A percentile compares a stretch with the other conserved stretches of the same genome.
These are phyloP conservation scores for Diaporthe destruens DNA, from an alignment of 2,329 filamentous ascomycete species.

Conservation along the genomic window DNA sequence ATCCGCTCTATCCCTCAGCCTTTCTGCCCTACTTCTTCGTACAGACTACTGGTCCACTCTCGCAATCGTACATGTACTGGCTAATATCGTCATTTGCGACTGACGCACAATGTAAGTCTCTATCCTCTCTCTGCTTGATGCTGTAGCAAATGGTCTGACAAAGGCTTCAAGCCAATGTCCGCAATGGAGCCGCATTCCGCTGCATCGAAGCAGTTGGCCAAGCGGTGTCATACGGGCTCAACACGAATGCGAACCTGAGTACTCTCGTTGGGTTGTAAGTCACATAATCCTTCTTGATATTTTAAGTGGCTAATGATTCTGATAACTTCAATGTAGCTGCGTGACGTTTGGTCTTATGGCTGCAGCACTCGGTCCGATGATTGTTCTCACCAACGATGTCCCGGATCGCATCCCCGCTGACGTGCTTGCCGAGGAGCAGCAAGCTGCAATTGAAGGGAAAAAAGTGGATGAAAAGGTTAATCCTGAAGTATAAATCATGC, in stretches of 20 bases:
- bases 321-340: conserved; percentile 46
- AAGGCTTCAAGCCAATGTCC: conserved; percentile 52
- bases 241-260: conserved; percentile 53
- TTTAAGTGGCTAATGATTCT: neutral
- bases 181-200: conserved; percentile 56
- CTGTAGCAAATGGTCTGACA: conserved; percentile 43
- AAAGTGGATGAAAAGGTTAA: conserved; percentile 8
- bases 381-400: conserved; percentile 54
- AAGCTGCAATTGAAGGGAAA: conserved; percentile 37
- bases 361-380: conserved; percentile 52
- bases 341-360: conserved; percentile 55
- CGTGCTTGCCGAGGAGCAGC: conserved; percentile 52
- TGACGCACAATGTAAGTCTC: conserved; percentile 52
- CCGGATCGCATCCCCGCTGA: conserved; percentile 56
- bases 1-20: conserved; percentile 54
- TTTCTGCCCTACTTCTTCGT: conserved; percentile 64
- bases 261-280: conserved; percentile 56
- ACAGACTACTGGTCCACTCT: conserved; percentile 55
- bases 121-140: neutral
- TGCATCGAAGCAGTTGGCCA: conserved; percentile 57
- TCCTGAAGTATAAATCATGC: neutral
- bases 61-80: conserved; percentile 61
- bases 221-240: conserved; percentile 57
- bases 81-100: conserved; percentile 57
- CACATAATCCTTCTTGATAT: neutral